Percentiles rank a stretch among this genome's conserved stretches.
Evolutionary conservation across 768 basidiomycete genomes (phyloP).

Genomic region (button mushroom (Agaricus bisporus)): DNA sequence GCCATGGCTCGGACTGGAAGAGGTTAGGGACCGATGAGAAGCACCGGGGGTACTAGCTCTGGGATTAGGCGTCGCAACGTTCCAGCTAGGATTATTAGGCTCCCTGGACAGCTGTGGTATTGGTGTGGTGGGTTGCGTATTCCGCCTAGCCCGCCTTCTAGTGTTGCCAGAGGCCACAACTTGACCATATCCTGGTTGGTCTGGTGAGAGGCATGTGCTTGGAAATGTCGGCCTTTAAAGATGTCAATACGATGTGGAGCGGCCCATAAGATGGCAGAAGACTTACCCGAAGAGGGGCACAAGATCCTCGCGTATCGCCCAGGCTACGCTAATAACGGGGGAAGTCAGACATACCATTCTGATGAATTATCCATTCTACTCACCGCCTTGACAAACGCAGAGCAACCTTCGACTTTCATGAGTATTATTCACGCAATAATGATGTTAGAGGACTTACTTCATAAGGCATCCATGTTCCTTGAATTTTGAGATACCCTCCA

Average conservation of each 20-base stretch:
- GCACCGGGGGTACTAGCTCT: constrained; percentile 15
- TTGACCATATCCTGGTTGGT: constrained; percentile 84
- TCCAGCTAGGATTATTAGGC: constrained; percentile 34
- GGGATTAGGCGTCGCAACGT: constrained; percentile 36
- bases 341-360: constrained; percentile 11
- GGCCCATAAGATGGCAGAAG: not conserved
- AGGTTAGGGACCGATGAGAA: constrained; percentile 14
- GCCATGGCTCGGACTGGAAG: constrained; percentile 6
- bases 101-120: constrained; percentile 24
- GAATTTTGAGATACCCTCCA: constrained; percentile 86
- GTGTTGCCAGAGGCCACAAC: constrained; percentile 57
- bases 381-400: constrained; percentile 75
- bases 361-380: constrained; percentile 19
- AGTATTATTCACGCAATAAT: not conserved
- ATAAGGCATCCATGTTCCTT: constrained; percentile 93
- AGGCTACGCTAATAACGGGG: constrained; percentile 59
- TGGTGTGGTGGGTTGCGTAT: constrained; percentile 29
- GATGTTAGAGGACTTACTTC: constrained; percentile 43
- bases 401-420: constrained; percentile 50
- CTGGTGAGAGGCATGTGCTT: constrained; percentile 75
- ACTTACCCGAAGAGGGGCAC: constrained; percentile 82
- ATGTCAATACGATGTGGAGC: constrained; percentile 1
- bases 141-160: constrained; percentile 57
- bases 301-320: constrained; percentile 81
- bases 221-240: constrained; percentile 71